Evolutionary conservation across 805 yeast species (phyloP).

Genomic region (Kazachstania taianensis): DNA sequence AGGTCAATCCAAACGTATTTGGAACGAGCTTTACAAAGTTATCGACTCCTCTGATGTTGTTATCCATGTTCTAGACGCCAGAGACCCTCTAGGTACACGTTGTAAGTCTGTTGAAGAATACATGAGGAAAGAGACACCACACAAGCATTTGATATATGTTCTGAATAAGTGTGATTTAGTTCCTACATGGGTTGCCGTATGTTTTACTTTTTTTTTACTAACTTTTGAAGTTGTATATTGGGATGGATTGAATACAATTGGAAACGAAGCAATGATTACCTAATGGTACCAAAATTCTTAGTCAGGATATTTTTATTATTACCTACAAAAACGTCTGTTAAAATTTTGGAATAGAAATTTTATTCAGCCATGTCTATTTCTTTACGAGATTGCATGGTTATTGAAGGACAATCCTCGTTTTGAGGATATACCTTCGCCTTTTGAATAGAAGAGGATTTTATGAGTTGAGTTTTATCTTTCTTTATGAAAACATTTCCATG

Average conservation of each 20-base stretch:
- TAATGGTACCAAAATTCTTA: constrained; percentile 67
- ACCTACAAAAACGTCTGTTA: constrained; percentile 75
- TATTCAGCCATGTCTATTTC: no score
- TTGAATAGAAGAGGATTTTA: constrained; percentile 36
- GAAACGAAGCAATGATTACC: no score
- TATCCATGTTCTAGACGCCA: constrained; percentile 91
- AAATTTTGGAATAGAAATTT: constrained; percentile 91
- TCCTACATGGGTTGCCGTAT: constrained; percentile 99
- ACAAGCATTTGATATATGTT: constrained; percentile 89
- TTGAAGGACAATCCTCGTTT: constrained; percentile 21
- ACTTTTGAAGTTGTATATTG: no score
- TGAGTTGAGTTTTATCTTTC: constrained; percentile 62
- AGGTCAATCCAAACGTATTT: constrained; percentile 96
- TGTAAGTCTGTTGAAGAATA: constrained; percentile 90
- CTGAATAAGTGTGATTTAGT: constrained; percentile 96
- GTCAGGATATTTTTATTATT: constrained; percentile 55
- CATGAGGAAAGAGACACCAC: constrained; percentile 88
- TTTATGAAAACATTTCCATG: constrained; percentile 5
- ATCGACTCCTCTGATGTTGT: constrained; percentile 97
- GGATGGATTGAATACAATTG: background rate
- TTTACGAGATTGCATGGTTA: constrained; percentile 24
- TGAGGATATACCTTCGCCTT: constrained; percentile 33
- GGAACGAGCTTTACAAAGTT: constrained; percentile 96
- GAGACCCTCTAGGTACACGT: constrained; percentile 95
- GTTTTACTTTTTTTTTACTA: constrained; percentile 35